Base-by-base conservation (phyloP, 2,329 filamentous ascomycete genomes). In the Keithomyces neogunnii region DNA sequence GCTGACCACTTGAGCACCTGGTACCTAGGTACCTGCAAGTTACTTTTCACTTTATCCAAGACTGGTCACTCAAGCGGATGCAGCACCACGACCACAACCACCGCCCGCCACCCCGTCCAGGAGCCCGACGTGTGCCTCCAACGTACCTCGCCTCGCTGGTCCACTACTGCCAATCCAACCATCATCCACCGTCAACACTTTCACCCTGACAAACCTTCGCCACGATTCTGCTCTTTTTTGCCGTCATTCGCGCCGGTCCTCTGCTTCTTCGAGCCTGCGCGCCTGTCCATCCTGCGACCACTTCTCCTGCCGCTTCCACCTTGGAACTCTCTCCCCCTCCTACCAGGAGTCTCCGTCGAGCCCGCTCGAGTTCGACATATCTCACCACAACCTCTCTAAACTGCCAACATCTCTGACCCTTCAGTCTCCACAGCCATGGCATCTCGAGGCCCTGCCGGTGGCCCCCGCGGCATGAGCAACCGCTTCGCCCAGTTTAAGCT, bases 401-500 rank as follows among this genome's bases (percentile, higher is more conserved):
- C 33, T 11, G 11, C 39, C 26, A 48, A 43, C n/a, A n/a, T 28
- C 26, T 36, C 33, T 8, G 2, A 6, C 38, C 45, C 40, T 3
- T 19, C 38, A 49, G 31, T 10, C 50, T n/a, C 26, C 43, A 45
- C 35, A 50, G 48, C 63, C 69, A 97, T 97, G 92, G 88, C 91
- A 73, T 81, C 88, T 70, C 84, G 90, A 83, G 83, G 84, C 74
- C 84, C 72, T 63, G 74, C 78, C 60, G 74, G 78, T 63, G 79
- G 77, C 63, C 73, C 77, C 61, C 79, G 80, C 63, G 80, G 78
- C 66, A 73, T 77, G 78, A 82, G 85, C 84, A 82, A 88, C 72
- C 85, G 92, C 66, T 97, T 99, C 73, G 92, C 93, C 64, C 93
- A 99, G 80, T 99, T 99, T 77, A 99, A 99, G 80, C 82, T 99